Evolutionary conservation across 225 moss, liverwort and hornwort genomes (phyloP), one percentile per base, ranked within the genome.

Genomic region (Polytrichum formosum): DNA sequence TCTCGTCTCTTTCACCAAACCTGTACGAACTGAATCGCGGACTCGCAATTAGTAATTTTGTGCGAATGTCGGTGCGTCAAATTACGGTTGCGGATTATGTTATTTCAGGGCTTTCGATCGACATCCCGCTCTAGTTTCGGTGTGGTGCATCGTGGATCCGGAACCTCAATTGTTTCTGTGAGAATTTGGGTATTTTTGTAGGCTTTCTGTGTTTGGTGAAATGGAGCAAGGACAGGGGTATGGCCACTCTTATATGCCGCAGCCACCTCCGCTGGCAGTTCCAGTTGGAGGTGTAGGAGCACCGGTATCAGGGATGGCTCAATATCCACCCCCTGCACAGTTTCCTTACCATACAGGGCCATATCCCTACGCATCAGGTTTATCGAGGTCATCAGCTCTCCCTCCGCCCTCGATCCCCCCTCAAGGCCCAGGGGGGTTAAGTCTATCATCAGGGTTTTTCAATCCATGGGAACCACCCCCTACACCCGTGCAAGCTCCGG

Each of bases 381-480:
- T 78, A 18, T 67, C 81, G 30, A 71, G 77, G 70, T 73, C 87
- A 58, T 69, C 70, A 29, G 70, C 70, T 61, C 70, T 81, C 56
- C 85, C 90, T 20, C 63, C 80, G 26, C n/a, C 82, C 61, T 58
- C 73, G 33, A 66, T 76, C 18, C 80, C 83, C 18, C 27, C 84
- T 16, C 93, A 81, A 74, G 76, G 80, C 30, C 78, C 69, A 18
- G 88, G 85, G 62, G 88, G 85, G 59, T 80, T 87, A 64, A 82
- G 85, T 67, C 72, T 81, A 55, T 70, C 74, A 5, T 67, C 82
- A 2, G 94, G 92, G 1, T 98, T 98, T 77, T 98, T 98, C 73
- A 98, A 87, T 54, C 92, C 94, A 6, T 98, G 97, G 97, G 97
- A 98, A 9, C 88, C 80, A 56, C 90, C 84, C 70, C 94, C 92